Base-by-base conservation (phyloP, 2,329 filamentous ascomycete species). In the Endothia cerciana region DNA sequence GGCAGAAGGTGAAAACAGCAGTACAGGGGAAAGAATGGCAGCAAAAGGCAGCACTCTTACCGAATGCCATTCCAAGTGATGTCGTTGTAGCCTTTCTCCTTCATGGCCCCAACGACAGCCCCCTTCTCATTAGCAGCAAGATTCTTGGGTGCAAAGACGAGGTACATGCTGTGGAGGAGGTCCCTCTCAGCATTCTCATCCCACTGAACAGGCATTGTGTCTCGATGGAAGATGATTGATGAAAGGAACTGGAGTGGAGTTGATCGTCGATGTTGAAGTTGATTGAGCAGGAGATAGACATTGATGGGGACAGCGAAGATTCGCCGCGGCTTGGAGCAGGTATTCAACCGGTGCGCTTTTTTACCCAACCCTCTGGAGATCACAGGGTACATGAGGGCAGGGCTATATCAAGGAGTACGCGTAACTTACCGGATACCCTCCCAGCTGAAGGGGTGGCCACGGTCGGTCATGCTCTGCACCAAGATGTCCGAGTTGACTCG, bases 351-450 rank as follows among this genome's bases (percentile, higher is more conserved):
- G 3, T 51, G 13, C 28, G 17, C 28, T 51, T 3, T 49, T 51
- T 17, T 25, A 30, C 47, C 6, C 47, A 49, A 22, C 22, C 25
- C 25, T 7, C 22, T 30, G 25, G 47, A 13, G 28, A 51, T 6
- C 17, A 28, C 10, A 51, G 28, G 47, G 30, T 55, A n/a, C 28
- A 36, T 36, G 19, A 33, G 3, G 4, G 7, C 17, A 13, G 36
- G 51, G 19, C 15, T 2, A 22, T 10, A 36, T 10, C 30, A 11
- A 55, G 17, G 51, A 36, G 11, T 11, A 11, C 17, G 6, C 17
- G 51, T 53, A 36, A 36, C 79, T 53, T 76, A 82, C 82, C 81
- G 79, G 60, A 83, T 75, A 1, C 73, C 79, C 38, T 83, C 77
- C 79, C 80, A 83, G 3, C 77, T 78, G n/a, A 79, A 77, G 6